Evolutionary conservation across 495 filamentous ascomycete genomes (phyloP).

Genomic region (Endocarpon pusillum): DNA sequence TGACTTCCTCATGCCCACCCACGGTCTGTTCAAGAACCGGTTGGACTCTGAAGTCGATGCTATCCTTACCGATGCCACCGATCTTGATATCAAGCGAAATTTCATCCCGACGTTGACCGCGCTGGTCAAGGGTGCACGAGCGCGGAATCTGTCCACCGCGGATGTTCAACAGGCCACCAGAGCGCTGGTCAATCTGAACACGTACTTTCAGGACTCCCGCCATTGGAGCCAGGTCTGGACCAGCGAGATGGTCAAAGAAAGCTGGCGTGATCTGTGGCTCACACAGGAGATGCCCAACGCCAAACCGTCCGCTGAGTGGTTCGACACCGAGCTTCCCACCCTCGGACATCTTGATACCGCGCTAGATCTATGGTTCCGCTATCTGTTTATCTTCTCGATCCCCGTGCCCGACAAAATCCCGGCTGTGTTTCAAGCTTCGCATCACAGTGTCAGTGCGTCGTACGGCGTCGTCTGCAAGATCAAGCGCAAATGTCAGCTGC

Average conservation of each 20-base stretch:
- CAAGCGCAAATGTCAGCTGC: constrained; percentile 39
- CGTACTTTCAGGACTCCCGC: constrained; percentile 40
- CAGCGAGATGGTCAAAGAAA: constrained; percentile 39
- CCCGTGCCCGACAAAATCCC: constrained; percentile 46
- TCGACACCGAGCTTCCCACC: constrained; percentile 41
- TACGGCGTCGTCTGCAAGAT: constrained; percentile 54
- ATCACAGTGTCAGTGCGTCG: constrained; percentile 45
- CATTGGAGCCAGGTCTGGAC: constrained; percentile 51
- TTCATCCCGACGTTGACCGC: constrained; percentile 46
- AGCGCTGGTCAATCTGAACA: constrained; percentile 42
- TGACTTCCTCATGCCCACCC: constrained; percentile 43
- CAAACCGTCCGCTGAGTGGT: constrained; percentile 33
- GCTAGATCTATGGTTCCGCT: constrained; percentile 44
- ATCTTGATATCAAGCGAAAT: constrained; percentile 38
- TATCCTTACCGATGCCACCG: constrained; percentile 30
- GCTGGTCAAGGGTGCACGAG: constrained; percentile 39
- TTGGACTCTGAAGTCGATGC: constrained; percentile 44
- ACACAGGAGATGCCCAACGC: constrained; percentile 37
- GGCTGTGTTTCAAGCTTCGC: constrained; percentile 48
- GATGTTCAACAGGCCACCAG: constrained; percentile 39
- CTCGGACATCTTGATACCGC: constrained; percentile 37
- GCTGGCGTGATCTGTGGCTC: constrained; percentile 45
- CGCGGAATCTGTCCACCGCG: constrained; percentile 28
- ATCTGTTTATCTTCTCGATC: constrained; percentile 53
- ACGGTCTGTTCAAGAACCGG: constrained; percentile 45